Conservation (phyloP, 1,284 basidiomycete genomes). For the Boletus austroedulis region DNA sequence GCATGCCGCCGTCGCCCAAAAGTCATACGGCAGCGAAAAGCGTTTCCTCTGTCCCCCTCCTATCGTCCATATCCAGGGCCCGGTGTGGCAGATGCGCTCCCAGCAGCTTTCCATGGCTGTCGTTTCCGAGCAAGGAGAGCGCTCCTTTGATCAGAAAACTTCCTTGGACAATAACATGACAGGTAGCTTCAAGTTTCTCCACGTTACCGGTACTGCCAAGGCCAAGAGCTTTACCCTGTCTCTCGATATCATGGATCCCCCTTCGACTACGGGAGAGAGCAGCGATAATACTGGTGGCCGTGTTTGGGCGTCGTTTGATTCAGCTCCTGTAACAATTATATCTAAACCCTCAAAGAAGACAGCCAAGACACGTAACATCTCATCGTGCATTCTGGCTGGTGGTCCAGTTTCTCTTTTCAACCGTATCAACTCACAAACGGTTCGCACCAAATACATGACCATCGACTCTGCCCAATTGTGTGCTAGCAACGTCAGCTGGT, state of each 20-base stretch:
- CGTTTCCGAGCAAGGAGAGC: conserved; percentile 79
- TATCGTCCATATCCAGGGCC: conserved; percentile 83
- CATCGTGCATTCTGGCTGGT: conserved; percentile 85
- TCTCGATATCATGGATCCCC: conserved; percentile 75
- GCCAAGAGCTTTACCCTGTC: conserved; percentile 87
- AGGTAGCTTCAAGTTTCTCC: conserved; percentile 86
- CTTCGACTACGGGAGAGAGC: conserved; percentile 47
- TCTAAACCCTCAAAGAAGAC: conserved; percentile 98
- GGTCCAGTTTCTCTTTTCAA: conserved; percentile 95
- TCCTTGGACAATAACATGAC: conserved; percentile 77
- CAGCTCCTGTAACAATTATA: conserved; percentile 89
- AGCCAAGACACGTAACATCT: conserved; percentile 90
- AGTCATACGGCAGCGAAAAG: conserved; percentile 90
- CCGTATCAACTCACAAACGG: conserved; percentile 95
- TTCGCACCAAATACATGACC: conserved; percentile 95
- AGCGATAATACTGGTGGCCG: conserved; percentile 58
- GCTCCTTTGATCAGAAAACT: conserved; percentile 78
- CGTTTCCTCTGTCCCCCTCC: conserved; percentile 88
- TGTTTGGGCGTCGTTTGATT: conserved; percentile 89
- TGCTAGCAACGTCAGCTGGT: conserved; percentile 86
- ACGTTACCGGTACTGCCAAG: conserved; percentile 85
- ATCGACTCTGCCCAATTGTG: conserved; percentile 82
- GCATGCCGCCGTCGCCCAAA: conserved; percentile 87
- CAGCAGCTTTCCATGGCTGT: conserved; percentile 84
- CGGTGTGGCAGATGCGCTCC: conserved; percentile 73